phyloP scores from a whole-genome alignment of 148 eudicot genomes.

The Fagopyrum homotropicum region DNA sequence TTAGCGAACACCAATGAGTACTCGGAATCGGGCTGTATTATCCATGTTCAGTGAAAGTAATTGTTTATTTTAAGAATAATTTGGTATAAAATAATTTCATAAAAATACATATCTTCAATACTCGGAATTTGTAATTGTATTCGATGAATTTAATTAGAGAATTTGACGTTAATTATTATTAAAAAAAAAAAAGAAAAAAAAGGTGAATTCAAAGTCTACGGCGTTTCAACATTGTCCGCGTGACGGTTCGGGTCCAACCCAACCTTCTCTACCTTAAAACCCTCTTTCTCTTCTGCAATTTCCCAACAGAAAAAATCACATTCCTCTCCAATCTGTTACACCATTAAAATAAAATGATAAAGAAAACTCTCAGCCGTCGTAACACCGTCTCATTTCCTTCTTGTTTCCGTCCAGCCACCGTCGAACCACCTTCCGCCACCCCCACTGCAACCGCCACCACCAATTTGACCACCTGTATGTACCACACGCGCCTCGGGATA shows the following conservation, averaged over 20 bases:
- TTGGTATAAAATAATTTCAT: too few species aligned
- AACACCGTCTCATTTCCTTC: conserved; percentile 31
- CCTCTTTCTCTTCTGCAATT: neutral
- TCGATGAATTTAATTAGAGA: too few species aligned
- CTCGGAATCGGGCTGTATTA: too few species aligned
- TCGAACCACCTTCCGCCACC: conserved; percentile 17
- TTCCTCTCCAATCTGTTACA: neutral
- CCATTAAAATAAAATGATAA: neutral
- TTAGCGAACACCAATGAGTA: too few species aligned
- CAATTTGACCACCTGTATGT: conserved; percentile 54
- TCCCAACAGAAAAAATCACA: neutral
- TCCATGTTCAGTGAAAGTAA: too few species aligned
- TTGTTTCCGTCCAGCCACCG: conserved; percentile 37
- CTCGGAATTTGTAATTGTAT: too few species aligned
- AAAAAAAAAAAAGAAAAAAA: neutral
- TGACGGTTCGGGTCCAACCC: conserved; percentile 5
- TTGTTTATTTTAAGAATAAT: too few species aligned
- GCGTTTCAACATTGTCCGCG: conserved; percentile 8
- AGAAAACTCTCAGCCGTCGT: conserved; percentile 10
- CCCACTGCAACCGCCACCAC: conserved; percentile 24
- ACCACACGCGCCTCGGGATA: conserved; percentile 49
- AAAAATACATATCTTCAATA: too few species aligned
- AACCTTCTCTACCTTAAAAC: neutral
- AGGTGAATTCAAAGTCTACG: neutral
- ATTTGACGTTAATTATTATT: too few species aligned